Base-by-base conservation (phyloP, 768 basidiomycete genomes). In the Suillus variegatus region DNA sequence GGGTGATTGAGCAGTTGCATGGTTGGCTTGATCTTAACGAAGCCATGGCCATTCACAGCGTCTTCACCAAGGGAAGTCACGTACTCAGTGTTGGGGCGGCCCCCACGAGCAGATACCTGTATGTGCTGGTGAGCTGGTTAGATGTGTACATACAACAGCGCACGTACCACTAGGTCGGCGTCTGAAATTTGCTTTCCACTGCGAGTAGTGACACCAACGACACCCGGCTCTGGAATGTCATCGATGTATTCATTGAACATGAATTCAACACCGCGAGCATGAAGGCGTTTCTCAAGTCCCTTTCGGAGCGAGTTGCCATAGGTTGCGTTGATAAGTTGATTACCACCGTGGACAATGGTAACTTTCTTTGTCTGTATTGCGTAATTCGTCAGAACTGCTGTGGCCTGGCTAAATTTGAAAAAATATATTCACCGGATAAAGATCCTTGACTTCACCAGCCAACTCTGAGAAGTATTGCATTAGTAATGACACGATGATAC, bases 321-420 rank as follows among this genome's bases (percentile, higher is more conserved):
- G 1, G 81, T 74, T 6, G 79, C 73, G 66, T 88, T 89, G 65
- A 91, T 78, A 43, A 90, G 82, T n/a, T 81, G 73, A 2, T 67
- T 60, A n/a, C 81, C 76, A 35, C 81, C 78, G 13, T 91, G 90
- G 12, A 92, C 83, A 55, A 92, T 81, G 20, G 88, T 88, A 18
- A 91, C 81, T 66, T 84, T 88, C 62, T 76, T 69, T 62, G 68
- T 61, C 74, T 75, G 16, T 22, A 16, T 10, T 40, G 8, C 22
- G n/a, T 57, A 28, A 49, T 44, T 41, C 9, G 35, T 77, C 20
- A 75, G 67, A 63, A 51, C 8, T 56, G 57, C 2, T 0, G 1
- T 10, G 2, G 18, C 10, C n/a, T 8, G 49, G 16, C 14, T 4
- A 7, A 7, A 32, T 32, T 52, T 18, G 6, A 22, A 18, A 32